Evolutionary conservation across 2,329 filamentous ascomycete genomes (phyloP).

Genomic region (Periglandula ipomoeae): DNA sequence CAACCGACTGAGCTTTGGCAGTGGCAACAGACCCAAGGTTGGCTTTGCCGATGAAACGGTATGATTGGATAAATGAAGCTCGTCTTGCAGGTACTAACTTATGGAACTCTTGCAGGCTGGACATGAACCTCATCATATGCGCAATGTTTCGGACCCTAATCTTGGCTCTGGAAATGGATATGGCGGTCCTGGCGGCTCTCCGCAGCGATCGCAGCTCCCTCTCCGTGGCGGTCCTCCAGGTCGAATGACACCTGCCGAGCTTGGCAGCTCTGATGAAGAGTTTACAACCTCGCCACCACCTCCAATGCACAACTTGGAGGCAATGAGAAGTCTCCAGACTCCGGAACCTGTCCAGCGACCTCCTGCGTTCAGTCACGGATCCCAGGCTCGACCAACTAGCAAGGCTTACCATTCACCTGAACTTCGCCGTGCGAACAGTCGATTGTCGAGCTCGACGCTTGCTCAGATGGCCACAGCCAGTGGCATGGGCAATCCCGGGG

Average conservation of each 20-base stretch:
- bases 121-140: conserved; percentile 27
- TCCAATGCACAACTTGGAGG: conserved; percentile 42
- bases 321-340: conserved; percentile 47
- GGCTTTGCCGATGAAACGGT: conserved; percentile 46
- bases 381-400: conserved; percentile 59
- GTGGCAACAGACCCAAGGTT: conserved; percentile 35
- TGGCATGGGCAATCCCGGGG: conserved; percentile 36
- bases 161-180: conserved; percentile 18
- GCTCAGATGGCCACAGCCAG: conserved; percentile 68
- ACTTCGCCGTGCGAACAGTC: conserved; percentile 70
- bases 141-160: conserved; percentile 40
- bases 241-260: conserved; percentile 39
- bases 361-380: conserved; percentile 68
- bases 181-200: conserved; percentile 18
- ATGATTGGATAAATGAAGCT: too few species aligned
- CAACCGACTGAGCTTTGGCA: conserved; percentile 43
- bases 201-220: conserved; percentile 26
- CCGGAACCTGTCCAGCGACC: conserved; percentile 71
- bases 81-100: not conserved
- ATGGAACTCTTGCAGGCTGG: conserved; percentile 24
- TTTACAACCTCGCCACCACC: conserved; percentile 23
- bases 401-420: conserved; percentile 67
- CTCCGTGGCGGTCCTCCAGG: conserved; percentile 32
- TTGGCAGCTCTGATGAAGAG: conserved; percentile 50
- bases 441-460: conserved; percentile 74